Conservation (phyloP, 768 basidiomycete genomes). For the Suillus decipiens region DNA sequence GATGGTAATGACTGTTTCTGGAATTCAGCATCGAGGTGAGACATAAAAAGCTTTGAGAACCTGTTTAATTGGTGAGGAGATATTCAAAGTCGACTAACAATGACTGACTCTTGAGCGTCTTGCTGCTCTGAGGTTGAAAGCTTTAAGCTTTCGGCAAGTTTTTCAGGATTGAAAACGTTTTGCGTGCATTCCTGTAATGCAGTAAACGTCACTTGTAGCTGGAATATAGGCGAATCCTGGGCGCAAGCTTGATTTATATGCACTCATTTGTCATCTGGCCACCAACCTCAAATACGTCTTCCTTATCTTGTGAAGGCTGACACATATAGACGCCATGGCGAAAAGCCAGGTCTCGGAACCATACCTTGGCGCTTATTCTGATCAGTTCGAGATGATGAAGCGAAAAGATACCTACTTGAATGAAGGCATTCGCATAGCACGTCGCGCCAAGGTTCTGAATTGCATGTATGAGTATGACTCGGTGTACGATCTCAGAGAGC, state of each 20-base stretch:
- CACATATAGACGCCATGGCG: slow-evolving; percentile 83
- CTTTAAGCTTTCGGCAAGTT: slow-evolving; percentile 82
- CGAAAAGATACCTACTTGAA: slow-evolving; percentile 59
- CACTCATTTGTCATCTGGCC: not conserved
- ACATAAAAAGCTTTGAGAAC: slow-evolving; percentile 94
- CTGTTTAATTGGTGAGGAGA: slow-evolving; percentile 39
- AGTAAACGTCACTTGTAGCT: slow-evolving; percentile 80
- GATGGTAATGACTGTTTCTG: slow-evolving; percentile 69
- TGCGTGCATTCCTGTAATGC: slow-evolving; percentile 76
- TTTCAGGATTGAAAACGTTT: slow-evolving; percentile 78
- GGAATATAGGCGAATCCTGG: slow-evolving; percentile 78
- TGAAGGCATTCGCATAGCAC: slow-evolving; percentile 94
- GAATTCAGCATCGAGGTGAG: slow-evolving; percentile 85
- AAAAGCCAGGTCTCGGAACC: slow-evolving; percentile 87
- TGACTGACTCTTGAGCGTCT: slow-evolving; percentile 89
- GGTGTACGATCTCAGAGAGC: slow-evolving; percentile 6
- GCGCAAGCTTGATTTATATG: slow-evolving; percentile 1
- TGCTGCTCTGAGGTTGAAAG: slow-evolving; percentile 87
- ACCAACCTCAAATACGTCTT: slow-evolving; percentile 45
- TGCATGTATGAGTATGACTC: slow-evolving; percentile 9
- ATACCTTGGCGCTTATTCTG: slow-evolving; percentile 56
- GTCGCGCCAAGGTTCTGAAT: slow-evolving; percentile 92
- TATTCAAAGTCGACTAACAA: slow-evolving; percentile 7
- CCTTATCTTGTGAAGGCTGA: slow-evolving; percentile 53
- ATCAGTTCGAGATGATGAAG: slow-evolving; percentile 5